Conservation (phyloP, 257 asterid species). For the Nicotiana paniculata region DNA sequence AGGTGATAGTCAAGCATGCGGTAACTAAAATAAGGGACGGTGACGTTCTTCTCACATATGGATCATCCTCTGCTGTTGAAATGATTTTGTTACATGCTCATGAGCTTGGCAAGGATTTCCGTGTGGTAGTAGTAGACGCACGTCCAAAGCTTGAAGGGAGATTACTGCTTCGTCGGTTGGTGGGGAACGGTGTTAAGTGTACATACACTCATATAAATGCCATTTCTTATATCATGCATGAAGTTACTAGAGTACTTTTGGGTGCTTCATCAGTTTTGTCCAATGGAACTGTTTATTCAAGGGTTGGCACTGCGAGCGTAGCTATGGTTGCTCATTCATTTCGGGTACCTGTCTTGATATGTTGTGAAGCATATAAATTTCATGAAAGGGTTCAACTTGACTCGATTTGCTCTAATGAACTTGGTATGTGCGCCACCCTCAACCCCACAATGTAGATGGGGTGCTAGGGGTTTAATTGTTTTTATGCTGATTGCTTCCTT, state of each 20-base stretch:
- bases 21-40: constrained; percentile 80
- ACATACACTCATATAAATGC: constrained; percentile 83
- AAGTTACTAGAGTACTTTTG: constrained; percentile 70
- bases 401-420: constrained; percentile 87
- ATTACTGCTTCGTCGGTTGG: constrained; percentile 68
- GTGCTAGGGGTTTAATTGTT: not conserved
- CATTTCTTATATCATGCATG: constrained; percentile 77
- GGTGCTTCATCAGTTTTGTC: constrained; percentile 84
- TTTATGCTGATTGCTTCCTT: not conserved
- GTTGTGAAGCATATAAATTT: constrained; percentile 92
- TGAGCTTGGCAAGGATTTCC: constrained; percentile 75
- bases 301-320: constrained; percentile 90
- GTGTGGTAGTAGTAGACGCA: constrained; percentile 76
- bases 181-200: constrained; percentile 72
- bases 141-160: constrained; percentile 91
- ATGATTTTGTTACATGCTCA: constrained; percentile 72
- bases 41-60: constrained; percentile 82
- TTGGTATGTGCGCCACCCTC: constrained; percentile 39
- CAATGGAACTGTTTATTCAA: constrained; percentile 86
- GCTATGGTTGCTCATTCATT: constrained; percentile 95
- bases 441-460: not conserved
- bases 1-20: constrained; percentile 75
- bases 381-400: constrained; percentile 94
- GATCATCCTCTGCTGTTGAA: constrained; percentile 81
- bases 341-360: constrained; percentile 66